Evolutionary conservation across 108 stramenopile genomes (phyloP), one percentile per base, ranked within the genome.

Genomic region (Nitzschia inconspicua): DNA sequence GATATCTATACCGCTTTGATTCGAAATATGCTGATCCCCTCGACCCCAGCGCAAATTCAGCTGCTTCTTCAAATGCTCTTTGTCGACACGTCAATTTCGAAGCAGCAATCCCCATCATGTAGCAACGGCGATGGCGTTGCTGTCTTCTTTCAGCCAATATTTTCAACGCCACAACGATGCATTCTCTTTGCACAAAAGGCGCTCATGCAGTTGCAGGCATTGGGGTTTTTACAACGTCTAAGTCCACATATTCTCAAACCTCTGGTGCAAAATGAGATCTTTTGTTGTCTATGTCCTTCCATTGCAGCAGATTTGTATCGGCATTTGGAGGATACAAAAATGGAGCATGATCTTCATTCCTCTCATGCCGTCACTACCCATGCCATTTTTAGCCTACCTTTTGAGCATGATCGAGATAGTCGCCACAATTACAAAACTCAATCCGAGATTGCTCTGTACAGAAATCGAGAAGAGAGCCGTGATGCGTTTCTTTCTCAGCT

Each of bases 401-500:
- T 93, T 71, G 75, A 89, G 56, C 50, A 72, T 26, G 67, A 73
- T 16, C 66, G 84, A 14, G 91, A 93, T 77, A 86, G 83, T 6
- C 67, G 85, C 28, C 85, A 93, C 58, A 83, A 86, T 44, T 93
- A 72, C 57, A 68, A 65, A 24, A 70, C 82, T 7, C 48, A 48
- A 8, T 75, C 75, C 57, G 70, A 80, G 43, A 63, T 60, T 13
- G 53, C 57, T 10, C 23, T 88, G 14, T 93, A 77, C 63, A 85
- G 80, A 48, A 89, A 93, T 49, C 65, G 91, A 29, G 91, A 93
- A 62, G 75, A 80, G 27, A 71, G 63, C 31, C 66, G 91, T 24
- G 91, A 93, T 59, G 62, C 75, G 4, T 93, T 93, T 59, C 68
- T 93, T 14, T 76, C 63, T 35, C 78, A 86, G 58, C 72, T 93